Conservation (phyloP, 2,329 filamentous ascomycete genomes). For the Sordariomycetes sp. region DNA sequence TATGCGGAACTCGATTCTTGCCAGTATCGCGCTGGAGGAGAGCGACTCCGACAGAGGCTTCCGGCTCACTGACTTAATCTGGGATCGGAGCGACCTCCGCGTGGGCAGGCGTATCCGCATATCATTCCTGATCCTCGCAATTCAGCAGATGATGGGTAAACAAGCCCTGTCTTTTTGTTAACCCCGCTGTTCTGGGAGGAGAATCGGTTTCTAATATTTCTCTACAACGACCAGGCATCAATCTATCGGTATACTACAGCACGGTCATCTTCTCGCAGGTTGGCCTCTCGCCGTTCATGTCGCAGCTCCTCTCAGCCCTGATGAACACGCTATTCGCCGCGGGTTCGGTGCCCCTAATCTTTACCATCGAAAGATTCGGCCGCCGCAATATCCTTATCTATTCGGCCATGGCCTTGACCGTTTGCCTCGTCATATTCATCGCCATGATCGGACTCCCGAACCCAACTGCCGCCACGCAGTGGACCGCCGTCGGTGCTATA, state of each 20-base stretch:
- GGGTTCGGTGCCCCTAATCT: constrained; percentile 5
- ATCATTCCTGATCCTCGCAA: constrained; percentile 2
- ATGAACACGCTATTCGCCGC: constrained; percentile 8
- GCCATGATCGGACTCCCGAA: constrained; percentile 7
- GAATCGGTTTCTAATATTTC: too few species aligned
- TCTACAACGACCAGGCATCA: not conserved
- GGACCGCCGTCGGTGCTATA: constrained; percentile 7
- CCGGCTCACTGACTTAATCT: not conserved
- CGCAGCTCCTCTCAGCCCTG: constrained; percentile 6
- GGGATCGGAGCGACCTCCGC: constrained; percentile 2
- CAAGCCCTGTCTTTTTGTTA: not conserved
- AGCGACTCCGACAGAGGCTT: constrained; percentile 5
- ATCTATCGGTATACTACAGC: constrained; percentile 5
- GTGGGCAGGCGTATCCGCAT: constrained; percentile 4
- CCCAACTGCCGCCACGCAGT: constrained; percentile 6
- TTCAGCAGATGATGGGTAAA: constrained; percentile 6
- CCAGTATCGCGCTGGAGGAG: constrained; percentile 6
- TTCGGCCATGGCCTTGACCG: constrained; percentile 6
- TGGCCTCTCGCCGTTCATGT: constrained; percentile 1
- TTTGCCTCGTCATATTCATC: constrained; percentile 6
- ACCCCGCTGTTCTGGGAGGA: not conserved
- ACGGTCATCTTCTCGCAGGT: constrained; percentile 4
- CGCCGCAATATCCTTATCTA: constrained; percentile 7
- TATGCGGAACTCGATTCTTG: constrained; percentile 6
- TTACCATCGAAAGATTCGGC: constrained; percentile 7